phyloP scores from a whole-genome alignment of 176 grass and related monocot species.

The Rhynchospora pubera region DNA sequence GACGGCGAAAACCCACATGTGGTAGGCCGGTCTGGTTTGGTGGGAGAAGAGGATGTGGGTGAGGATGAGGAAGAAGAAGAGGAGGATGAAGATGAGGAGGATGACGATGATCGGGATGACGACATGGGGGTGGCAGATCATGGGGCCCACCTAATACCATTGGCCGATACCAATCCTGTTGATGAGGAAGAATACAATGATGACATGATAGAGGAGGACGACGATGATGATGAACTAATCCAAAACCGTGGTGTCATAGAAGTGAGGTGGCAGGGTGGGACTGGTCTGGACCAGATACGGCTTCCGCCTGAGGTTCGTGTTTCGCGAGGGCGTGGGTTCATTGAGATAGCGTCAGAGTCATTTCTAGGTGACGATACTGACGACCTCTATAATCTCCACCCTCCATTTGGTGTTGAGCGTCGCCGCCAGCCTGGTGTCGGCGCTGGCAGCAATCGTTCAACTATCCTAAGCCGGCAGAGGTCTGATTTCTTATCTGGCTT shows the following conservation, averaged over 20 bases:
- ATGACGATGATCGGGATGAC: constrained; percentile 61
- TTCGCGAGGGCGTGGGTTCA: constrained; percentile 53
- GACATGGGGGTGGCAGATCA: constrained; percentile 54
- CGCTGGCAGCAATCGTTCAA: constrained; percentile 24
- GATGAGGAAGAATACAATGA: constrained; percentile 61
- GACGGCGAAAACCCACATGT: constrained; percentile 12
- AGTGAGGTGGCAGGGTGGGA: constrained; percentile 67
- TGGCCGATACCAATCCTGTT: constrained; percentile 55
- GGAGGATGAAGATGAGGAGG: constrained; percentile 49
- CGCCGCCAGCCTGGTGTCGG: constrained; percentile 36
- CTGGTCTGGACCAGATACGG: constrained; percentile 51
- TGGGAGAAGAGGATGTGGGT: constrained; percentile 16
- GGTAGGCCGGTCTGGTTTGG: background rate
- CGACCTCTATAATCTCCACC: constrained; percentile 41
- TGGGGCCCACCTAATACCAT: constrained; percentile 59
- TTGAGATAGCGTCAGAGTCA: constrained; percentile 54
- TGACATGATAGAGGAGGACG: constrained; percentile 54
- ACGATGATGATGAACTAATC: constrained; percentile 57
- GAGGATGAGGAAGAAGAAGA: constrained; percentile 55
- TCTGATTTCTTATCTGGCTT: constrained; percentile 45
- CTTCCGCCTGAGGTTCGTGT: constrained; percentile 46
- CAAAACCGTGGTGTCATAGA: constrained; percentile 61
- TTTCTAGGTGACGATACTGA: constrained; percentile 47
- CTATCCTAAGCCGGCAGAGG: constrained; percentile 42
- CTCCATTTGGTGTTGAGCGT: constrained; percentile 48